Evolutionary conservation across 345 rosid genomes (phyloP), one percentile per base, ranked within the genome.

Genomic region (Corchorus olitorius): DNA sequence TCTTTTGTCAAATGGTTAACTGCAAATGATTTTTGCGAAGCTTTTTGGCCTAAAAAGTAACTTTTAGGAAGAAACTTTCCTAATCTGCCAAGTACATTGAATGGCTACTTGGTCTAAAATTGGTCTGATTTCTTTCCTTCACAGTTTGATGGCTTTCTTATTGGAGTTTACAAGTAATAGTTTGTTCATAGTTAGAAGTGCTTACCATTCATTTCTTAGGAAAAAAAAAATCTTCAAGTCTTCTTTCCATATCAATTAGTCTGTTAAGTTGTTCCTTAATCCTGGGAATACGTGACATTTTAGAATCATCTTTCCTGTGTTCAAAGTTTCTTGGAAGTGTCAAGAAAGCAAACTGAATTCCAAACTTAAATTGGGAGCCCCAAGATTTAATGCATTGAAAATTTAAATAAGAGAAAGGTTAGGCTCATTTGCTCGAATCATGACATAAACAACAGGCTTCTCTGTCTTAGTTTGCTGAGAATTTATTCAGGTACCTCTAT

Each of bases 21-120:
- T 27, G 27, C 27, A 27, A 27, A 27, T 27, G 27, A 27, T 27
- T 27, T 27, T 27, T 27, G 27, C 27, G 27, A 27, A 27, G 27
- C 27, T 27, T 27, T 27, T 27, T 27, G 27, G 27, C 27, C 27
- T 27, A 27, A 27, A 27, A 27, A 27, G 27, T 27, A 27, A 27
- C 27, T 60, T 55, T 13, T 2, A 1, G 43, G 16, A 6, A 13
- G 12, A 16, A 49, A 17, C 11, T 14, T 39, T 64, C 13, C 34
- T 55, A 64, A 53, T 70, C 43, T 62, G 35, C 48, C 1, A 20
- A 8, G 35, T 19, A 46, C 17, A 11, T 27, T 76, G 52, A 37
- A 37, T 71, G 46, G 45, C 60, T 15, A 19, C n/a, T 20, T 56
- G 53, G n/a, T n/a, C 75, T 37, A 39, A 64, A n/a, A 72, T 13